These are phyloP conservation scores for Ogataea philodendri DNA, from an alignment of 805 yeast genomes.

Conservation along the genomic window DNA sequence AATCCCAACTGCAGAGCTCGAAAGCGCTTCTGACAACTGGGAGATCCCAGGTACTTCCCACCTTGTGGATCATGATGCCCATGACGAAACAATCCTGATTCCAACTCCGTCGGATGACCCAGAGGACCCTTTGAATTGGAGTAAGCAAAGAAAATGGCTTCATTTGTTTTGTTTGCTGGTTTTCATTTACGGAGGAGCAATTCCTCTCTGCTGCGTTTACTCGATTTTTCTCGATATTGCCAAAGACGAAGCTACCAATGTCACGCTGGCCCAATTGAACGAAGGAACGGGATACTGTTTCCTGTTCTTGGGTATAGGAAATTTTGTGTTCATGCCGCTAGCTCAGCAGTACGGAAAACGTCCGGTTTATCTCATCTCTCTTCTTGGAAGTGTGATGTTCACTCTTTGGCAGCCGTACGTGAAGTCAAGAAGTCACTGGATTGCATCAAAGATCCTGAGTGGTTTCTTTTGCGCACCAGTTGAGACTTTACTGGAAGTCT, in stretches of 20 bases:
- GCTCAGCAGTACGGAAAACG: conserved; percentile 41
- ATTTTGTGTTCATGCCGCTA: conserved; percentile 36
- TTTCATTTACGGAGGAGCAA: conserved; percentile 33
- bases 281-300: conserved; percentile 40
- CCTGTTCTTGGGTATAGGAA: conserved; percentile 40
- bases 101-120: conserved; percentile 70
- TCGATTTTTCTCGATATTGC: conserved; percentile 28
- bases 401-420: conserved; percentile 36
- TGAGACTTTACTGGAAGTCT: conserved; percentile 49
- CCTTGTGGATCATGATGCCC: conserved; percentile 18
- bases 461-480: conserved; percentile 38
- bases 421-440: conserved; percentile 32
- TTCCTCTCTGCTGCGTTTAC: conserved; percentile 29
- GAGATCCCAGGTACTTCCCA: conserved; percentile 19
- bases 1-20: no score
- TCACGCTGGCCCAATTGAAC: conserved; percentile 31
- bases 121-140: conserved; percentile 70
- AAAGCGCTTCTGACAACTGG: no score
- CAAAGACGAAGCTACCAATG: conserved; percentile 19
- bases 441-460: conserved; percentile 32
- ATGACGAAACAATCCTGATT: conserved; percentile 46
- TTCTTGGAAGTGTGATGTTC: conserved; percentile 30
- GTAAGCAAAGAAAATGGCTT: conserved; percentile 44
- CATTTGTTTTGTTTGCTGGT: conserved; percentile 44
- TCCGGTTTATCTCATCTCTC: conserved; percentile 35